Base-by-base conservation (phyloP, 306 rosid genomes). In the Medicago ruthenica region DNA sequence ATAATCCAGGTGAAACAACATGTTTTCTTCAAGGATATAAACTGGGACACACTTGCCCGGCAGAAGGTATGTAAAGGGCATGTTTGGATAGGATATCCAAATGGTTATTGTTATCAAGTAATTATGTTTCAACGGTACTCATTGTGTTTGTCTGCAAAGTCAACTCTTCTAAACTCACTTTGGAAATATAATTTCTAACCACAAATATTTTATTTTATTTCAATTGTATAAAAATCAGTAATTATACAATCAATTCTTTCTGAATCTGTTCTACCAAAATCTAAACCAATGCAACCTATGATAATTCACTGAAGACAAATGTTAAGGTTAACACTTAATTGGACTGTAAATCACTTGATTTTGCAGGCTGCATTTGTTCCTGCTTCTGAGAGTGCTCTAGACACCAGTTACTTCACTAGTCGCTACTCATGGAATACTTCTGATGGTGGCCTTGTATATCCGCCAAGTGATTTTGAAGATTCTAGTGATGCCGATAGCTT, bases 311-410 rank as follows among this genome's bases (percentile, higher is more conserved):
- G n/a, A n/a, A n/a, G n/a, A n/a, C n/a, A n/a, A n/a, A n/a, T n/a
- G n/a, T n/a, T n/a, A n/a, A n/a, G n/a, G n/a, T n/a, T n/a, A n/a
- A n/a, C n/a, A n/a, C n/a, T n/a, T n/a, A n/a, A n/a, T n/a, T n/a
- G n/a, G n/a, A n/a, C n/a, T n/a, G 77, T 53, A 6, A 9, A 16
- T 81, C 51, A 11, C 69, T 21, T 53, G 65, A 61, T 85, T 81
- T 79, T 80, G 70, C 91, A 96, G 99, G 99, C 99, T 80, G 99
- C 99, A 22, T 96, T 96, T 88, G 96, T 96, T 87, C 99, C 99
- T 75, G 53, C 93, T 39, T 96, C 98, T 21, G 99, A 92, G 76
- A 92, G 98, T 82, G 96, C 92, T 57, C 83, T 96, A 21, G 99
- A 96, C 69, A 96, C 99, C 22, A 92, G 99, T 89, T 96, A 96